A percentile compares a stretch with the other conserved stretches of the same genome.
phyloP scores from a whole-genome alignment of 345 rosid genomes.

The Populus ilicifolia region DNA sequence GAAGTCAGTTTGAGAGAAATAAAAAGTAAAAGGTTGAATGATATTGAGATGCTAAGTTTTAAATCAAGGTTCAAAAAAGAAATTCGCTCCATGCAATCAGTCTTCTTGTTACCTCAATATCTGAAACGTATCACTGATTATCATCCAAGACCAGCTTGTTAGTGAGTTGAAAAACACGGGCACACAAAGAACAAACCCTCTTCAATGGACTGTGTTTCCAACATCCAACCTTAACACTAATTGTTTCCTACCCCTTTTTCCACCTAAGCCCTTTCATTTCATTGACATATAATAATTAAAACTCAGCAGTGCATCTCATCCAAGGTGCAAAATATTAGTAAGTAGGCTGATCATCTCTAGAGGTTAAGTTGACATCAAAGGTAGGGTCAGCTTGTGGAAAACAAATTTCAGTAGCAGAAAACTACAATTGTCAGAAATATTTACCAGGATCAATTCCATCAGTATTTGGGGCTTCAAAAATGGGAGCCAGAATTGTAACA shows the following conservation, averaged over 20 bases:
- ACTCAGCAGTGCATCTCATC: background rate
- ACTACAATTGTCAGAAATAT: slow-evolving; percentile 11
- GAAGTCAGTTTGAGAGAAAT: background rate
- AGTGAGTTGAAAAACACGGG: background rate
- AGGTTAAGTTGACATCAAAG: slow-evolving; percentile 7
- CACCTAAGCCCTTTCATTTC: background rate
- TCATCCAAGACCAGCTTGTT: background rate
- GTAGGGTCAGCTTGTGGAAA: background rate
- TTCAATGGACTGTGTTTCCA: background rate
- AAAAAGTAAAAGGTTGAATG: background rate
- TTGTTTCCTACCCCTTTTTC: background rate
- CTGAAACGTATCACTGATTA: background rate
- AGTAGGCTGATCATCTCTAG: background rate
- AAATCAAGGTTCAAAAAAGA: background rate
- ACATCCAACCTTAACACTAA: background rate
- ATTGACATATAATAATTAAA: background rate
- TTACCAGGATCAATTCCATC: slow-evolving; percentile 98
- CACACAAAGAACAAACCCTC: background rate
- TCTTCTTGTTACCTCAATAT: background rate
- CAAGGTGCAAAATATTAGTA: background rate
- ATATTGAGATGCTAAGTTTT: background rate
- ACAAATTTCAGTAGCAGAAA: background rate
- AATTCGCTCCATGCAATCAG: background rate
- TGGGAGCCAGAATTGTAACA: slow-evolving; percentile 82
- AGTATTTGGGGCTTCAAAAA: slow-evolving; percentile 81